These are phyloP conservation scores for Andrographis paniculata DNA, from an alignment of 305 asterid species.

Conservation along the genomic window DNA sequence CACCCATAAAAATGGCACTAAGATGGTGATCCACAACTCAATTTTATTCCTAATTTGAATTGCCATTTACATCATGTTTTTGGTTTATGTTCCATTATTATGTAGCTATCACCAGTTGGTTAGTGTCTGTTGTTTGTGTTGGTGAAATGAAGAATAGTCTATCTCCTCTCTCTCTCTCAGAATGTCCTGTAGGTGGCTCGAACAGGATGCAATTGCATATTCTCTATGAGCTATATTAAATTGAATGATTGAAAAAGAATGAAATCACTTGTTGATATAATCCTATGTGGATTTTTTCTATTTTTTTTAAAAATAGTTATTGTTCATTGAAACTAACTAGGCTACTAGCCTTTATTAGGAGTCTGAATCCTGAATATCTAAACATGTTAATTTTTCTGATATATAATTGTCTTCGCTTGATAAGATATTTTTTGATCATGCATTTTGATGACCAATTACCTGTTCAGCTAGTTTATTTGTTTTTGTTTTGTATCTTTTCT, in stretches of 20 bases:
- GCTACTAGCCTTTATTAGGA: conserved; percentile 1
- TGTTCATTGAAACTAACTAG: conserved; percentile 6
- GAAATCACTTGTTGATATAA: no score
- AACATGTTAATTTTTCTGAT: neutral
- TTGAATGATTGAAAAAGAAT: no score
- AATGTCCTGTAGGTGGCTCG: no score
- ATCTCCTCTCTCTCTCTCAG: no score
- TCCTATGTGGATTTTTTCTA: neutral
- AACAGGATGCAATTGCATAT: no score
- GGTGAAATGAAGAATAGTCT: neutral
- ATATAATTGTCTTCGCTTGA: neutral
- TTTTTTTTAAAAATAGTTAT: conserved; percentile 7
- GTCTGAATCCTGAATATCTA: conserved; percentile 11
- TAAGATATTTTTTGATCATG: conserved; percentile 1
- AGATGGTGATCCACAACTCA: conserved; percentile 59
- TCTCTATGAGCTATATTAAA: no score
- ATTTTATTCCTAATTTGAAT: conserved; percentile 14
- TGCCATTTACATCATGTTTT: conserved; percentile 12
- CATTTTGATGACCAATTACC: conserved; percentile 2
- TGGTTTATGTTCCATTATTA: conserved; percentile 6
- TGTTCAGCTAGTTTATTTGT: conserved; percentile 6
- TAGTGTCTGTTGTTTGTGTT: conserved; percentile 5
- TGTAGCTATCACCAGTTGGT: conserved; percentile 1
- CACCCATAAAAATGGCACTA: conserved; percentile 98
- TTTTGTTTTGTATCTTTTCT: no score